These are phyloP conservation scores for Ceratocystis eucalypticola DNA, from an alignment of 2,329 filamentous ascomycete species.

Conservation along the genomic window DNA sequence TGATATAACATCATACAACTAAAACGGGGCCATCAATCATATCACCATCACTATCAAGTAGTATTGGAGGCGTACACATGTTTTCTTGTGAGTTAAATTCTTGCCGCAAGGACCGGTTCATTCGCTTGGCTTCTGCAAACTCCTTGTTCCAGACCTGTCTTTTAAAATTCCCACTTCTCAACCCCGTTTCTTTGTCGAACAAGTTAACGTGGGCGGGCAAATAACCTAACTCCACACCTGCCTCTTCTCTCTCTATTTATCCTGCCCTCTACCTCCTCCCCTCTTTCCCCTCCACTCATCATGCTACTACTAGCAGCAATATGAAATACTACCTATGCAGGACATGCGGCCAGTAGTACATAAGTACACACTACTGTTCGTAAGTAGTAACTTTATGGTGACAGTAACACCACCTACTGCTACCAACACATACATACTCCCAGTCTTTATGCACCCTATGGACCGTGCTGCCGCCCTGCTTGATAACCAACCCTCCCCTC, in stretches of 20 bases:
- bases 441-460: constrained; percentile 3
- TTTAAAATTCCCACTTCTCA: background rate
- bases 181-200: constrained; percentile 8
- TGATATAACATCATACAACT: background rate
- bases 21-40: background rate
- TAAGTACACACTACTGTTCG: background rate
- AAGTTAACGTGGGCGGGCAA: background rate
- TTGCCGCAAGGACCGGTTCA: background rate
- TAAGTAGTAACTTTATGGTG: background rate
- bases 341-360: background rate
- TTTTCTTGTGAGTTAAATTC: background rate
- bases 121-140: constrained; percentile 5
- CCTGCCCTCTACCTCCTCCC: background rate
- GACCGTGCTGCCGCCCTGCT: constrained; percentile 3
- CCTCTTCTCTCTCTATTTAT: background rate
- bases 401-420: background rate
- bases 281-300: background rate
- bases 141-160: constrained; percentile 1
- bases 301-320: background rate
- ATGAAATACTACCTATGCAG: background rate
- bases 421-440: constrained; percentile 2
- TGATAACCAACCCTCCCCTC: constrained; percentile 3
- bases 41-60: background rate
- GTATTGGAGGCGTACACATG: background rate
- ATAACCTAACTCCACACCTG: background rate